Conservation (phyloP, 2,329 filamentous ascomycete species). For the Sphaerulina vaccinii region DNA sequence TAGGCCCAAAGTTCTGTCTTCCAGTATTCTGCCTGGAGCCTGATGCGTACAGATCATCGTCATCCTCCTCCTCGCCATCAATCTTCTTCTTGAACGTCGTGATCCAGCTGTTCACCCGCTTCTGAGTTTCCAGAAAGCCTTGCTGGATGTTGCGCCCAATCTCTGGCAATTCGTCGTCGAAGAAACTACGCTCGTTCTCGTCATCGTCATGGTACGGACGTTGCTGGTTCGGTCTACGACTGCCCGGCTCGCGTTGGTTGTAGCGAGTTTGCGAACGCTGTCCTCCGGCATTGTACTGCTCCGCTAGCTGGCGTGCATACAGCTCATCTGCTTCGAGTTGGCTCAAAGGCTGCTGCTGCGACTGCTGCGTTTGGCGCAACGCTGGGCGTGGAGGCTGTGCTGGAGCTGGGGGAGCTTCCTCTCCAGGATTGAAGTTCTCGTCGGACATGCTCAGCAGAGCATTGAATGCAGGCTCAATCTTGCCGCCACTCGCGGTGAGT, state of each 20-base stretch:
- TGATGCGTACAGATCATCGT: constrained; percentile 53
- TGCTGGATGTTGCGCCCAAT: constrained; percentile 92
- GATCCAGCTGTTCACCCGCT: constrained; percentile 90
- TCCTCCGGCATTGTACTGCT: constrained; percentile 66
- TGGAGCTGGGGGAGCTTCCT: constrained; percentile 53
- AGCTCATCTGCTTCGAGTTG: constrained; percentile 89
- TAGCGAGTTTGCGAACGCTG: constrained; percentile 34
- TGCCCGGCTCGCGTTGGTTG: constrained; percentile 40
- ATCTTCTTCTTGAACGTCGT: constrained; percentile 87
- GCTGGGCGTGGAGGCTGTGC: constrained; percentile 70
- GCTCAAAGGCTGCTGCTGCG: constrained; percentile 61
- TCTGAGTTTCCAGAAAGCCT: constrained; percentile 91
- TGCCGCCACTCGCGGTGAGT: constrained; percentile 77
- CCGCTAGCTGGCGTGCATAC: constrained; percentile 87
- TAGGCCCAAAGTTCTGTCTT: constrained; percentile 40
- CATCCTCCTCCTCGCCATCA: constrained; percentile 80
- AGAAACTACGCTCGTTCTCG: constrained; percentile 81
- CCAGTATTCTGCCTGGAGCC: constrained; percentile 31
- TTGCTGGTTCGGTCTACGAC: constrained; percentile 41
- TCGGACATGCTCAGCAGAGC: constrained; percentile 72
- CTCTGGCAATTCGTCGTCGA: constrained; percentile 91
- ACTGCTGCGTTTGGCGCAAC: constrained; percentile 62
- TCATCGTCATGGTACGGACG: constrained; percentile 51
- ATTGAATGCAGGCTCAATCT: constrained; percentile 92
- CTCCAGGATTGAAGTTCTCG: constrained; percentile 51